Base-by-base conservation (phyloP, 1,284 basidiomycete species). In the Moesziomyces sp. region DNA sequence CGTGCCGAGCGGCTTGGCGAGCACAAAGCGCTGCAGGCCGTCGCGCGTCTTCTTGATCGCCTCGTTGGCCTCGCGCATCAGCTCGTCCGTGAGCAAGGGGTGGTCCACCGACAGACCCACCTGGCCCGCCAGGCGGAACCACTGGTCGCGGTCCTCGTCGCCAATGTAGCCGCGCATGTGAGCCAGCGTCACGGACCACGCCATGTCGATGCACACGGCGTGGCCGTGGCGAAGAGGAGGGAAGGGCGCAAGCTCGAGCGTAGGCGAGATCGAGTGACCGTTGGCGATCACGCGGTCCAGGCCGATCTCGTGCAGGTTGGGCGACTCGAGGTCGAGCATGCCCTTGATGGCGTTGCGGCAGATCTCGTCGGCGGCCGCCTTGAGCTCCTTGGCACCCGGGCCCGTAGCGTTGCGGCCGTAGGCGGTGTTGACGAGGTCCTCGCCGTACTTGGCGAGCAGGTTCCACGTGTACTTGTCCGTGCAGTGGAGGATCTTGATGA, bases 281-380 rank as follows among this genome's bases (percentile, higher is more conserved):
- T 84, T 85, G 49, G 86, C 86, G 60, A 86, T 86, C 47, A 86
- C 86, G 59, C 86, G 84, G 82, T 86, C 86, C n/a, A 86, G 81
- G 46, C 84, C 84, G 52, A 86, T 85, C 76, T 86, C 86, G 83
- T 86, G 86, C 61, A 86, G 74, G 83, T 86, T 86, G 58, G 84
- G 84, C 34, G 85, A 82, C 80, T 86, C 86, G 60, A 86, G 85
- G 80, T 86, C 84, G 48, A 86, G 81, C 86, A 86, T 86, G 58
- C 84, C 82, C 78, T 85, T 83, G 79, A 86, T 86, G 55, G 85
- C 86, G 46, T 83, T 74, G 60, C 85, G 78, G 80, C 86, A 86
- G 64, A 86, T 85, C 24, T 51, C 57, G 67, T 84, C 78, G 34
- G 84, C 82, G 53, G 77, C 83, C 52, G 82, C 72, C 55, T 84